Evolutionary conservation across 495 filamentous ascomycete genomes (phyloP), one percentile per base, ranked within the genome.

Genomic region (Aspergillus affinis): DNA sequence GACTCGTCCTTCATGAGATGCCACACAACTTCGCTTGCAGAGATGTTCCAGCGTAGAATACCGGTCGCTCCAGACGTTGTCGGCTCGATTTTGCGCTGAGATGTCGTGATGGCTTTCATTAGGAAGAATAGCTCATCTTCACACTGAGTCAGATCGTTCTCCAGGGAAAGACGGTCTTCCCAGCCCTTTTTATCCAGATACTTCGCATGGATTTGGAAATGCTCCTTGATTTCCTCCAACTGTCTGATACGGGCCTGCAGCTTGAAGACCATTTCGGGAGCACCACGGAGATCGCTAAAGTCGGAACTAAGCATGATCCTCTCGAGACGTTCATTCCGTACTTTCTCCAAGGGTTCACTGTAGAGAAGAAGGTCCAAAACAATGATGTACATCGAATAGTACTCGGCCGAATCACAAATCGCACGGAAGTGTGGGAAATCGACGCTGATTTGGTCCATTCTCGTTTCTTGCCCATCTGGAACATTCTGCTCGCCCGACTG

Each of bases 291-390:
- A 67, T 99, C 93, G 73, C 94, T 99, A 72, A 99, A 99, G 77
- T 99, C 94, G 13, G 95, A 98, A n/a, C 92, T 94, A 23, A 98
- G 86, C 90, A 98, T 96, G 67, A 98, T 98, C 80, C 95, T 97
- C 72, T 98, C 94, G 10, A 98, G 78, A 56, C 90, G 86, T 70
- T 98, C 95, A 58, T 83, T 95, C 20, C 94, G 84, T 18, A 94
- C 91, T 77, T 98, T 98, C 75, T 98, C 95, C 32, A 95, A 79
- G 19, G 94, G 94, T 69, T 98, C 94, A 67, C 85, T 96, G 71
- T 97, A 98, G 62, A 98, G 85, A 54, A 98, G 80, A 30, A 98
- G 81, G 73, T 98, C 94, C 62, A 97, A 80, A 12, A 96, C 92
- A 62, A 98, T 98, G 74, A 97, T 90, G 65, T 97, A 98, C 79